Conservation (phyloP, 345 rosid species). For the Rhizophora apiculata region DNA sequence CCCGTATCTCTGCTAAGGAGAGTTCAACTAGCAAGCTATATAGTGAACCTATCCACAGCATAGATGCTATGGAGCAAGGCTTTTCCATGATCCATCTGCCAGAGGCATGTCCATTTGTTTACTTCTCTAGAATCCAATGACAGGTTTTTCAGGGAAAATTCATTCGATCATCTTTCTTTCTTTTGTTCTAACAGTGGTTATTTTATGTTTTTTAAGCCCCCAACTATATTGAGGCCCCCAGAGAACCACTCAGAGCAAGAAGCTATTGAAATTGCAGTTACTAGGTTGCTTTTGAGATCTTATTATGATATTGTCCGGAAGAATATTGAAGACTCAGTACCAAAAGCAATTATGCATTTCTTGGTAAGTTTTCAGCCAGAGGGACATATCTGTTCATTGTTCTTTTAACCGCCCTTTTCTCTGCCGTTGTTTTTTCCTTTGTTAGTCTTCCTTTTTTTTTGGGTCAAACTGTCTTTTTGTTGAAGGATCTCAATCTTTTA, state of each 20-base stretch:
- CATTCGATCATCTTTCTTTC: neutral
- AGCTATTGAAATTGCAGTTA: constrained; percentile 64
- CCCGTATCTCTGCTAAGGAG: constrained; percentile 56
- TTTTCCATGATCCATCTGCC: constrained; percentile 77
- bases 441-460: no score
- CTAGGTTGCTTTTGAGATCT: constrained; percentile 76
- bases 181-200: neutral
- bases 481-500: no score
- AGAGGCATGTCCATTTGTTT: constrained; percentile 47
- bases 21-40: constrained; percentile 41
- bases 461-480: no score
- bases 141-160: neutral
- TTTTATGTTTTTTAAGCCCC: constrained; percentile 59
- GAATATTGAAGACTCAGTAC: constrained; percentile 81
- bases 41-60: constrained; percentile 50
- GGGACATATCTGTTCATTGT: neutral
- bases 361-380: constrained; percentile 45
- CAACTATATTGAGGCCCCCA: constrained; percentile 74
- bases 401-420: neutral
- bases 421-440: no score
- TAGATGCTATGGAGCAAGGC: constrained; percentile 39
- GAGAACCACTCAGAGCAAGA: constrained; percentile 91
- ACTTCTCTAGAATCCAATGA: constrained; percentile 4
- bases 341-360: constrained; percentile 98
- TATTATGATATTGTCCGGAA: constrained; percentile 94